Conservation (phyloP, 1,284 basidiomycete genomes). For the Cryptococcus sp. region DNA sequence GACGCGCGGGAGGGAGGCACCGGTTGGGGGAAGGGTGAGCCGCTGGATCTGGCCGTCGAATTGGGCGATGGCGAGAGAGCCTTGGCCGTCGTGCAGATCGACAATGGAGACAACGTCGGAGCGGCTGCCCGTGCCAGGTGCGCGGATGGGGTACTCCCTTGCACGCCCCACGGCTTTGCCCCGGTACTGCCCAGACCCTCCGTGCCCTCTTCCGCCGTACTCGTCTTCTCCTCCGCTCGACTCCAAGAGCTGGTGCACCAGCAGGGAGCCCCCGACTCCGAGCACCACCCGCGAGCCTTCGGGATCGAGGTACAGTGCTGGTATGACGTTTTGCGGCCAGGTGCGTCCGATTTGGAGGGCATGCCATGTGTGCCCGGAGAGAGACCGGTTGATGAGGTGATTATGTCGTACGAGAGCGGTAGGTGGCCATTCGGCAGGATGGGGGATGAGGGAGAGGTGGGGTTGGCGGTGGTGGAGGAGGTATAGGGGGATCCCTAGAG, state of each 20-base stretch:
- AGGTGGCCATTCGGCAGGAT: slow-evolving; percentile 19
- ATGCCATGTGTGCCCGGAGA: slow-evolving; percentile 27
- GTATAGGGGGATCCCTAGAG: slow-evolving; percentile 35
- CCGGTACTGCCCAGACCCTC: not conserved
- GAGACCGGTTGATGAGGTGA: slow-evolving; percentile 17
- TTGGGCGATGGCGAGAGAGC: slow-evolving; percentile 29
- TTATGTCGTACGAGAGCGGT: slow-evolving; percentile 23
- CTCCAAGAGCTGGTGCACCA: slow-evolving; percentile 30
- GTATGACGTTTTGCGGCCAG: slow-evolving; percentile 39
- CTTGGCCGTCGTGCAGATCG: slow-evolving; percentile 14
- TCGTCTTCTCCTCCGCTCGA: slow-evolving; percentile 6
- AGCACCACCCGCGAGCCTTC: slow-evolving; percentile 25
- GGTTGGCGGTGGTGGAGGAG: slow-evolving; percentile 25
- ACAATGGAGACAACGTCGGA: slow-evolving; percentile 39
- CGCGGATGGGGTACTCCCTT: slow-evolving; percentile 22
- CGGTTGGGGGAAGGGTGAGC: not conserved
- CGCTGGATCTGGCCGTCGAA: slow-evolving; percentile 42
- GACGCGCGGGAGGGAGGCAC: slow-evolving; percentile 1
- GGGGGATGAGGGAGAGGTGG: slow-evolving; percentile 25
- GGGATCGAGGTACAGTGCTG: slow-evolving; percentile 24
- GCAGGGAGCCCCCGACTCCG: slow-evolving; percentile 32
- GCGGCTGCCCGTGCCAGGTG: slow-evolving; percentile 15
- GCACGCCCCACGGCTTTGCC: slow-evolving; percentile 13
- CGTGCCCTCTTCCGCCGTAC: slow-evolving; percentile 1
- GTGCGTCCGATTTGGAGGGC: slow-evolving; percentile 38